Conservation (phyloP, 176 grass and related monocot genomes). For the Aechmea fasciata region DNA sequence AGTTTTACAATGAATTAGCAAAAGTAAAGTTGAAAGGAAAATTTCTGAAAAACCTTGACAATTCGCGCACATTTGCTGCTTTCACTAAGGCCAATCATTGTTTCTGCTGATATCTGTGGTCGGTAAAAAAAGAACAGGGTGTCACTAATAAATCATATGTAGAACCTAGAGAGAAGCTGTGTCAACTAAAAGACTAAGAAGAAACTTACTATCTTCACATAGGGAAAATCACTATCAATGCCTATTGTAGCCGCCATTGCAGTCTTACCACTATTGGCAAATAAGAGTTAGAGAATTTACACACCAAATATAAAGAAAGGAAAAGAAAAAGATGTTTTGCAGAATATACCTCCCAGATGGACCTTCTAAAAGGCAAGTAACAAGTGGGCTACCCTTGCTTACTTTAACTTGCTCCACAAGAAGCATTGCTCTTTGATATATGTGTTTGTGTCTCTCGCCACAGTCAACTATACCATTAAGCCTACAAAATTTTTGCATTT, state of each 20-base stretch:
- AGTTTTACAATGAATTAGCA: no score
- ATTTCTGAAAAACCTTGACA: conserved; percentile 62
- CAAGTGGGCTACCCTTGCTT: conserved; percentile 82
- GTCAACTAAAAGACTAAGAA: neutral
- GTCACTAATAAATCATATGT: neutral
- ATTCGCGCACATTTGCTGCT: conserved; percentile 84
- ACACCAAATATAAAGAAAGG: neutral
- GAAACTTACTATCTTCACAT: conserved; percentile 86
- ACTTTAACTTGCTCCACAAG: conserved; percentile 93
- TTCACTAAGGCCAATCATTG: conserved; percentile 93
- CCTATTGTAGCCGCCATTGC: conserved; percentile 70
- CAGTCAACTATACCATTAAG: conserved; percentile 85
- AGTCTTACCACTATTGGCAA: conserved; percentile 47
- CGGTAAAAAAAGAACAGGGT: neutral
- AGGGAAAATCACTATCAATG: conserved; percentile 94
- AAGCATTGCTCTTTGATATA: conserved; percentile 76
- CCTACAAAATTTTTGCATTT: conserved; percentile 24
- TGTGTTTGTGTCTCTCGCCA: conserved; percentile 58
- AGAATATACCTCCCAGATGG: conserved; percentile 54
- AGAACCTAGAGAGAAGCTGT: neutral
- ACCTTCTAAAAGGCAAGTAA: conserved; percentile 93
- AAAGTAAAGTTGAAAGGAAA: no score
- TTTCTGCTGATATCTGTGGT: conserved; percentile 80
- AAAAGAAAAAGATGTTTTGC: conserved; percentile 2
- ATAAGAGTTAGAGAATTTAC: conserved; percentile 12